Base-by-base conservation (phyloP, 2,329 filamentous ascomycete genomes). In the Helminthosporium solani region DNA sequence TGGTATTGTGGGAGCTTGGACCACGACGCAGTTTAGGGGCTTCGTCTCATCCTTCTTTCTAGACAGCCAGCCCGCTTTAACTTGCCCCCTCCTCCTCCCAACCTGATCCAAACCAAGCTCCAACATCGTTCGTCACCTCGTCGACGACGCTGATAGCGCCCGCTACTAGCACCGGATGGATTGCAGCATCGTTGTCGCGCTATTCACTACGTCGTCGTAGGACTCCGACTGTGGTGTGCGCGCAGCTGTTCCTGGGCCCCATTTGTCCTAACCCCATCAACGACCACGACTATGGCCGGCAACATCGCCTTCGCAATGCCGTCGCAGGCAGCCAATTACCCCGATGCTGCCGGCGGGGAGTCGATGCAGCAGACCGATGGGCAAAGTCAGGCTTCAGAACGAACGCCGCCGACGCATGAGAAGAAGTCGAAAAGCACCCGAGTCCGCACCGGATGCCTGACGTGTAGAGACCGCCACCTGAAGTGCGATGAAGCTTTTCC, bases 391-490 rank as follows among this genome's bases (percentile, higher is more conserved):
- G 27, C 42, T 16, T 28, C 38, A 11, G 33, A 37, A 12, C 4
- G n/a, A 37, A 25, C 42, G 33, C 42, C 53, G 33, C 56, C 58
- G 3, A 33, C 25, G 37, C 33, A 49, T 16, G 41, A 36, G 20
- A 28, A 56, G 52, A 92, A 91, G 68, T 84, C 89, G n/a, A 92
- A 86, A 72, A 80, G 91, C 54, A 90, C 95, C 15, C 84, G 38
- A 21, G 40, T 42, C 3, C 40, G 92, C 37, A 96, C 91, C 2
- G 91, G 91, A 30, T 96, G 91, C 67, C 74, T 96, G 55, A 96
- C 91, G 2, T 96, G 91, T 70, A 80, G 91, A 57, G 88, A 95
- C 68, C 78, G 90, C 37, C 91, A 96, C 75, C 75, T 96, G 41
- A 96, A 96, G 70, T 96, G 91, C 68, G 91, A 96, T 64, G 90